Evolutionary conservation across 768 basidiomycete species (phyloP).

Genomic region (Pleurotus ostreatus): DNA sequence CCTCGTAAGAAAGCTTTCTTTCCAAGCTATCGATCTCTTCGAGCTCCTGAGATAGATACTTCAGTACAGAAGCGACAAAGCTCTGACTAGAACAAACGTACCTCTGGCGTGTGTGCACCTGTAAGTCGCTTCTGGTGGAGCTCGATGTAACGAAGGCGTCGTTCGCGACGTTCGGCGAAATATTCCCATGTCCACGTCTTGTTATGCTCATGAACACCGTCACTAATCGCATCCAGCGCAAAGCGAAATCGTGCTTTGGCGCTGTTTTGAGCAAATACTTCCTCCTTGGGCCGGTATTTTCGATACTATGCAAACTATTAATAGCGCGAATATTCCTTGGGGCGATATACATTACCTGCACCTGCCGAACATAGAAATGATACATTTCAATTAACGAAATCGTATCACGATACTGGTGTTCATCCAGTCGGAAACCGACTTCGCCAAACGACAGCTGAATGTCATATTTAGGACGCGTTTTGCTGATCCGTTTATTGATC

Average conservation of each 20-base stretch:
- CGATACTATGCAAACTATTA: constrained; percentile 57
- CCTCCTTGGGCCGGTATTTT: constrained; percentile 68
- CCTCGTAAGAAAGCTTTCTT: constrained; percentile 83
- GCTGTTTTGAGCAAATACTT: constrained; percentile 53
- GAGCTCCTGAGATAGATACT: constrained; percentile 38
- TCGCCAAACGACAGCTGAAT: constrained; percentile 87
- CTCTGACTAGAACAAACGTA: neutral
- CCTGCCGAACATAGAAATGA: constrained; percentile 86
- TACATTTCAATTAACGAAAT: constrained; percentile 96
- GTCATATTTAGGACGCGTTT: constrained; percentile 76
- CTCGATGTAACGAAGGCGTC: constrained; percentile 78
- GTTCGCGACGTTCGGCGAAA: constrained; percentile 84
- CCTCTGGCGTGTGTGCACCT: constrained; percentile 37
- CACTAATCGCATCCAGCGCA: constrained; percentile 74
- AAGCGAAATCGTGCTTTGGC: constrained; percentile 72
- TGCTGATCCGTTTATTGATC: constrained; percentile 70
- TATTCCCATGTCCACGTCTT: constrained; percentile 90
- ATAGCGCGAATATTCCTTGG: constrained; percentile 11
- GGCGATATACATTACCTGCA: constrained; percentile 47
- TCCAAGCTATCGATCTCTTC: constrained; percentile 64
- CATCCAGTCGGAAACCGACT: constrained; percentile 87
- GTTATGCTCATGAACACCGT: constrained; percentile 78
- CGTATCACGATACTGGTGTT: constrained; percentile 90
- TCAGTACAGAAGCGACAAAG: neutral
- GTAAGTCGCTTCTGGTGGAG: constrained; percentile 75